Base-by-base conservation (phyloP, 768 basidiomycete species). In the Podaxis sp. region DNA sequence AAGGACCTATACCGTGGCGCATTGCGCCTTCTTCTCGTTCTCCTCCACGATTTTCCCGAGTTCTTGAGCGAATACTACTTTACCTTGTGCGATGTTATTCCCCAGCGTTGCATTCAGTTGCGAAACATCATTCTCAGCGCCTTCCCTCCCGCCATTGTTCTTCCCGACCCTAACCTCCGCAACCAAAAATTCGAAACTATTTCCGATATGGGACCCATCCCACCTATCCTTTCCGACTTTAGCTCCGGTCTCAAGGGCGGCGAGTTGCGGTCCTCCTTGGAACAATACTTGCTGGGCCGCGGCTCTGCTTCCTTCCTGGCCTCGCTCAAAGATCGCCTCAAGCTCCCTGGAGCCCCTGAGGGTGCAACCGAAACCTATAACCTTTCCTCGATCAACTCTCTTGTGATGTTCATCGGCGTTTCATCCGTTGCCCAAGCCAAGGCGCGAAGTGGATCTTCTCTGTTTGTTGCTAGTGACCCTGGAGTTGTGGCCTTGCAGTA, bases 21-120 rank as follows among this genome's bases (percentile, higher is more conserved):
- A 21, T 79, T 97, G 50, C 87, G 95, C 37, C 82, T 99, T 32
- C 85, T 99, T 51, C 83, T 99, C 50, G 94, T 98, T 61, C 88
- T 99, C 55, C 85, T 99, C 18, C 95, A 99, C 73, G 97, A 98
- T 75, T 98, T 98, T 81, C 97, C 97, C 54, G 97, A 98, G 63
- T 98, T 98, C 80, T 81, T 98, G 63, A 93, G 89, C 72, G 94
- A 95, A 76, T 94, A 95, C 72, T 96, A 98, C 75, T 95, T 96
- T 77, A 89, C 93, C 46, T 86, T 99, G 35, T 93, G 94, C 69
- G 96, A 98, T 64, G 89, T 84, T 62, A 92, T 99, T 63, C 97
- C 97, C 50, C 80, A 89, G 27, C 86, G 90, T 64, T 98, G 95
- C 82, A 88, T 96, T 61, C 97, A 99, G 74, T 83, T 98, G 56